Evolutionary conservation across 192 early-diverging fungal genomes (phyloP), one percentile per base, ranked within the genome.

Genomic region (Entrophospora sp.): DNA sequence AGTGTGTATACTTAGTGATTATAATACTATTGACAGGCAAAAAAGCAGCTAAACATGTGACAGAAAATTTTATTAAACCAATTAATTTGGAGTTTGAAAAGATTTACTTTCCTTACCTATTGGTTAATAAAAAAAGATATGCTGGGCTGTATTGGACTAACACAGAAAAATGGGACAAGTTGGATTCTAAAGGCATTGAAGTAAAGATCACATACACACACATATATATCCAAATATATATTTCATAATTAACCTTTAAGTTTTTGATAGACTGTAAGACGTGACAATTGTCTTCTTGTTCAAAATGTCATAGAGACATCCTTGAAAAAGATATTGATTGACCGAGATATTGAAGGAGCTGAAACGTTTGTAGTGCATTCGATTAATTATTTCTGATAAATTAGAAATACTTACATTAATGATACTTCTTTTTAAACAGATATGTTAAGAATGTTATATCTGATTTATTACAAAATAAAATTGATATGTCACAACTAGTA

Each of bases 21-120:
- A 61, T 35, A 13, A 37, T 18, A 14, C 20, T 55, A 20, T 51
- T 25, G n/a, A n/a, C 38, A 83, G 87, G 87, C 0, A 75, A 77
- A 36, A 87, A 93, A 65, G 96, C 93, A 2, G 94, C 96, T 3
- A 80, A 84, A 16, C 76, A 81, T 72, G 94, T 99, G 2, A 95
- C 96, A 6, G 75, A 67, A 22, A 80, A 89, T 64, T 99, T 99
- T 68, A 73, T 92, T 22, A 83, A 78, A 13, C 96, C 95, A 2
- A 98, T 98, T 77, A 96, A 96, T 69, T 78, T 98, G n/a, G 96
- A 98, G 71, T 98, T 98, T 67, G 95, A 98, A 71, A 98, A 99
- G 70, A 93, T 96, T n/a, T 97, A 99, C 57, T 97, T 88, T 64
- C 95, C 95, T 20, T 99, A 97, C 71, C 72, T 99, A 58, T 76